phyloP scores from a whole-genome alignment of 2,329 filamentous ascomycete species.

The Graphium sp. region DNA sequence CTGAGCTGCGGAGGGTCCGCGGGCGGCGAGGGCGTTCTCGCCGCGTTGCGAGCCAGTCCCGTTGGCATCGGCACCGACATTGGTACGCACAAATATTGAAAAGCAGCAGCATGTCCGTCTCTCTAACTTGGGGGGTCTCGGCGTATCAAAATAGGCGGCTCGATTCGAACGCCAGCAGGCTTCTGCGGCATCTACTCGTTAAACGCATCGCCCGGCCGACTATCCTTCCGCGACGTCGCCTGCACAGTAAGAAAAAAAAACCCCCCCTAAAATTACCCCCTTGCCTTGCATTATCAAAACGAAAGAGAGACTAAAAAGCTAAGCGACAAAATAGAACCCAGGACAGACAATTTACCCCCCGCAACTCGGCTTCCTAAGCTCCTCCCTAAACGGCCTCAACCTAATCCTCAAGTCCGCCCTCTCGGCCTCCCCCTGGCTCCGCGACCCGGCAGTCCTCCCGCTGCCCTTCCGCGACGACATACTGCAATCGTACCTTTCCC shows the following conservation, averaged over 20 bases:
- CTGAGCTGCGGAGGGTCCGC: slow-evolving; percentile 17
- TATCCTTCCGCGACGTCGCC: slow-evolving; percentile 8
- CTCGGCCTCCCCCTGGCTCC: slow-evolving; percentile 42
- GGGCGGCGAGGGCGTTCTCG: slow-evolving; percentile 18
- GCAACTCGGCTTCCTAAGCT: slow-evolving; percentile 45
- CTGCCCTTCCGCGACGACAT: slow-evolving; percentile 44
- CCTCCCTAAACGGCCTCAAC: slow-evolving; percentile 32
- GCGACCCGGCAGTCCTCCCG: slow-evolving; percentile 47
- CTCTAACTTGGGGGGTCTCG: too few relatives aligned
- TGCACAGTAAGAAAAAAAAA: slow-evolving; percentile 6
- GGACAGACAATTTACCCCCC: slow-evolving; percentile 47
- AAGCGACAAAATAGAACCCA: too few relatives aligned
- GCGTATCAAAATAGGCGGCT: slow-evolving; percentile 11
- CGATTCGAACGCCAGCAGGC: slow-evolving; percentile 13
- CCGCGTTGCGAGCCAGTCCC: slow-evolving; percentile 14
- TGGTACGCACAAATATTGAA: slow-evolving; percentile 5
- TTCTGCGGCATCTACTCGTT: slow-evolving; percentile 10
- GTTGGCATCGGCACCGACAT: slow-evolving; percentile 19
- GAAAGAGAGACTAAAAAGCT: too few relatives aligned
- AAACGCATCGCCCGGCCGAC: slow-evolving; percentile 8
- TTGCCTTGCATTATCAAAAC: too few relatives aligned
- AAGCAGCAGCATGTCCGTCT: background rate
- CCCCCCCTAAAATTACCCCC: too few relatives aligned
- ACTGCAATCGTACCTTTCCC: slow-evolving; percentile 18
- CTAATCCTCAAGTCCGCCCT: slow-evolving; percentile 40